Base-by-base conservation (phyloP, 2,329 filamentous ascomycete genomes). In the Colletotrichum viniferum region DNA sequence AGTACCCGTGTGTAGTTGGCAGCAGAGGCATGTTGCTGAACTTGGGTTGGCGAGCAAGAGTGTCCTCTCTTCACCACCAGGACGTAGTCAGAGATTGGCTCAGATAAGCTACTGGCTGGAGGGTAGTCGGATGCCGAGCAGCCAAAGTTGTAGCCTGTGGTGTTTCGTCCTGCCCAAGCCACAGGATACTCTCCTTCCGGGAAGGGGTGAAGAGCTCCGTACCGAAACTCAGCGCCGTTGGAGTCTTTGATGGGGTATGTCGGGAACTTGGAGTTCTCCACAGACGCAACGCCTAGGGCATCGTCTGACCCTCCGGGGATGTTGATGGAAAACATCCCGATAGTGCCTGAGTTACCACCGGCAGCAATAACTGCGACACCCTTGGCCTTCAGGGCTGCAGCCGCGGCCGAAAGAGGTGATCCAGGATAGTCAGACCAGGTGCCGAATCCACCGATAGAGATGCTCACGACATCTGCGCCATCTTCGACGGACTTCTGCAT, bases 341-440 rank as follows among this genome's bases (percentile, higher is more conserved):
- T 48, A 0, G 78, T 79, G 6, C 89, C 89, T 6, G 83, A 81
- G 74, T 91, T 91, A 5, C 89, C 89, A 4, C 88, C 88, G 18
- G 89, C 86, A 7, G 90, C 80, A 18, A 87, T 86, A 77, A 88
- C 89, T 1, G 88, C 86, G 1, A 91, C 86, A 43, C 90, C 90
- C 48, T 86, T 83, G 6, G 86, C 87, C 12, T 89, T 88, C 30
- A 92, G 90, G 3, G 88, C 85, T n/a, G 87, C 86, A 2, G 77
- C 79, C 9, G 89, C 87, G 2, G 85, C 86, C 2, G 86, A 85
- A 6, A 74, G 43, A 26, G 65, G 64, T 13, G 64, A 68, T 14
- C 32, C 13, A 7, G 70, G 70, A 30, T 73, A 69, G 3, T 64
- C 70, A 18, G 70, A 73, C 70, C 64, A 73, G 10, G 64, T 56